These are phyloP conservation scores for Pythium sukuiense DNA, from an alignment of 352 stramenopile genomes.

Conservation along the genomic window DNA sequence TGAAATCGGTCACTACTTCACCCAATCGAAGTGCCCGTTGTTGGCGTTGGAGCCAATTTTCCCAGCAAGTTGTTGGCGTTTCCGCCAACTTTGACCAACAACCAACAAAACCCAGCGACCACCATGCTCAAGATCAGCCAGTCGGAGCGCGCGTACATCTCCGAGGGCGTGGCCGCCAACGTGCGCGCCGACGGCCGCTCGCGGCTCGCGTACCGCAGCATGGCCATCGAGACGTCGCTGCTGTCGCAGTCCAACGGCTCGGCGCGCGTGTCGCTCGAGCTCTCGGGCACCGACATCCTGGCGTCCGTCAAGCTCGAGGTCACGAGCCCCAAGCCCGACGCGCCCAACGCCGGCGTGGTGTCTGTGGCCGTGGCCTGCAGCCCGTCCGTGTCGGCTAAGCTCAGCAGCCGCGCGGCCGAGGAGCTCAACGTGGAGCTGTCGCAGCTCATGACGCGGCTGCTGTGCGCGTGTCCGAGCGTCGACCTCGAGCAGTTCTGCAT, in stretches of 20 bases:
- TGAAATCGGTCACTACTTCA: not conserved
- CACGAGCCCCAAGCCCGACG: conserved; percentile 40
- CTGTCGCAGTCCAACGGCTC: conserved; percentile 80
- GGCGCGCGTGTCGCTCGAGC: conserved; percentile 62
- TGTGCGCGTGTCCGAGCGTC: conserved; percentile 50
- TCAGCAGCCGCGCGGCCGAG: conserved; percentile 64
- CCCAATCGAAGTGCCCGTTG: not conserved
- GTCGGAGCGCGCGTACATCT: conserved; percentile 77
- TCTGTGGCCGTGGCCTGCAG: conserved; percentile 59
- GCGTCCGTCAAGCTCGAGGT: conserved; percentile 82
- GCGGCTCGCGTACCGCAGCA: conserved; percentile 60
- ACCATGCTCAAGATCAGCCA: conserved; percentile 74
- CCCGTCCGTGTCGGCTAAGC: conserved; percentile 73
- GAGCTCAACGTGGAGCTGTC: conserved; percentile 81
- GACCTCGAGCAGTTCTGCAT: conserved; percentile 68
- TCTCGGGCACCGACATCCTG: conserved; percentile 69
- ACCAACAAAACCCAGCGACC: conserved; percentile 7
- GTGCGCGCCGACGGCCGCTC: conserved; percentile 68
- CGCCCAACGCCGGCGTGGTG: conserved; percentile 53
- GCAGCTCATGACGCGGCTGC: conserved; percentile 70
- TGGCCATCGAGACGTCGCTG: conserved; percentile 68
- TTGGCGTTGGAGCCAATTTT: not conserved
- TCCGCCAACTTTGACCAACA: not conserved
- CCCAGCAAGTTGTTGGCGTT: not conserved
- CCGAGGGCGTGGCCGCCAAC: conserved; percentile 64